These are phyloP conservation scores for Amanita muscaria DNA, from an alignment of 768 basidiomycete genomes.

Conservation along the genomic window DNA sequence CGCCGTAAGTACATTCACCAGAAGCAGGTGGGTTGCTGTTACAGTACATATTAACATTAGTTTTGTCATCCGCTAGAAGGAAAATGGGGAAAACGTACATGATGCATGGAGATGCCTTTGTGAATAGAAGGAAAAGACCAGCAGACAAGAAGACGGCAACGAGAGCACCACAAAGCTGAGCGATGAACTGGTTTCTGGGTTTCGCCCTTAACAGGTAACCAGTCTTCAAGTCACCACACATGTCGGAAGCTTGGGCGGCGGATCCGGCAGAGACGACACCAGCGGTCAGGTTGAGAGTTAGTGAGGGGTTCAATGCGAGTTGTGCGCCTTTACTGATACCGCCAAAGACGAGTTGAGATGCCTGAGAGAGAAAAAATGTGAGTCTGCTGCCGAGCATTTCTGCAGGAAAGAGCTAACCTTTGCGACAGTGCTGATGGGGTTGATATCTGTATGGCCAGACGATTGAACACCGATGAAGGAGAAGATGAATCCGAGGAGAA, in stretches of 20 bases:
- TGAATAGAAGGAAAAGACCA: slow-evolving; percentile 55
- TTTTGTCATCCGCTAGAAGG: too few species aligned
- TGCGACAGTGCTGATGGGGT: slow-evolving; percentile 51
- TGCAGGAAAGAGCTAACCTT: slow-evolving; percentile 25
- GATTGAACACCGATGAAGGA: slow-evolving; percentile 62
- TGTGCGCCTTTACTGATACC: slow-evolving; percentile 44
- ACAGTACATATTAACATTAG: too few species aligned
- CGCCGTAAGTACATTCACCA: slow-evolving; percentile 40
- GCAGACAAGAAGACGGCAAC: slow-evolving; percentile 52
- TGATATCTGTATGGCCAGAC: slow-evolving; percentile 50
- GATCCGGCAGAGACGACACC: slow-evolving; percentile 48
- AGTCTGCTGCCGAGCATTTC: neutral
- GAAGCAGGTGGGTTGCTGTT: slow-evolving; percentile 20
- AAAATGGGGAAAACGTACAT: slow-evolving; percentile 23
- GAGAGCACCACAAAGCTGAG: slow-evolving; percentile 47
- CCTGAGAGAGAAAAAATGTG: slow-evolving; percentile 16
- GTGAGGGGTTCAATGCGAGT: slow-evolving; percentile 25
- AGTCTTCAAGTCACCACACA: slow-evolving; percentile 65
- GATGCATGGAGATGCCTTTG: slow-evolving; percentile 55
- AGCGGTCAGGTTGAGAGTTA: slow-evolving; percentile 40
- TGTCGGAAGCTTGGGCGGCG: slow-evolving; percentile 50
- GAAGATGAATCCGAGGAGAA: slow-evolving; percentile 55
- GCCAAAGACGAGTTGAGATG: slow-evolving; percentile 58
- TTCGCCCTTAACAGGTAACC: slow-evolving; percentile 59
- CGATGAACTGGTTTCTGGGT: slow-evolving; percentile 54